Evolutionary conservation across 345 rosid genomes (phyloP).

Genomic region (Boechera retrofracta): DNA sequence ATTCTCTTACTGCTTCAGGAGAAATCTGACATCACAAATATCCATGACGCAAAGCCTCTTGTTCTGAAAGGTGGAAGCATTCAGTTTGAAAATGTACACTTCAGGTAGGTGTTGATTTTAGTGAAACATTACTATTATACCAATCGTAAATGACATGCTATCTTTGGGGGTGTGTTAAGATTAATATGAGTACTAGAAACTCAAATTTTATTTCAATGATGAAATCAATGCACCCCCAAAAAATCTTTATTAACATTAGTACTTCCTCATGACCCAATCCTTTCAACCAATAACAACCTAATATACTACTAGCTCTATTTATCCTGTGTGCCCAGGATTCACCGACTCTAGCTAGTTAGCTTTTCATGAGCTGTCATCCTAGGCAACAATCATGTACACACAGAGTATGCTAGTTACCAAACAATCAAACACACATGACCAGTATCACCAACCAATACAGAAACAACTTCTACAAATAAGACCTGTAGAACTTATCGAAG

Average conservation of each 20-base stretch:
- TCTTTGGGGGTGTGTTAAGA: slow-evolving; percentile 7
- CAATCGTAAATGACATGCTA: slow-evolving; percentile 4
- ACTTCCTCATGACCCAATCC: background rate
- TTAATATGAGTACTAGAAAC: background rate
- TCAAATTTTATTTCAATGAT: slow-evolving; percentile 13
- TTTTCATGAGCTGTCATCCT: background rate
- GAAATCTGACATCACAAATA: slow-evolving; percentile 77
- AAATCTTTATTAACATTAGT: background rate
- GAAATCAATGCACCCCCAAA: slow-evolving; percentile 6
- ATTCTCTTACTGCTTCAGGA: slow-evolving; percentile 61
- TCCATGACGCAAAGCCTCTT: slow-evolving; percentile 70
- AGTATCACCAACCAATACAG: background rate
- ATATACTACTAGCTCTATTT: background rate
- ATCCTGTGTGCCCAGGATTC: background rate
- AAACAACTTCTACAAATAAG: background rate
- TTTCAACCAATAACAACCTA: slow-evolving; percentile 3
- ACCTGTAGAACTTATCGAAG: slow-evolving; percentile 3
- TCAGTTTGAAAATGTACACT: slow-evolving; percentile 82
- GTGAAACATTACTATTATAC: slow-evolving; percentile 24
- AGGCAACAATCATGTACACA: slow-evolving; percentile 17
- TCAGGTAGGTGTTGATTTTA: slow-evolving; percentile 61
- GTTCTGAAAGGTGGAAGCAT: slow-evolving; percentile 80
- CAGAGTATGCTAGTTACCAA: background rate
- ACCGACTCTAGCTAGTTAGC: background rate
- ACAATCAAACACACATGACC: slow-evolving; percentile 3